Evolutionary conservation across 176 grass and related monocot genomes (phyloP), one percentile per base, ranked within the genome.

Genomic region (Thalia dealbata): DNA sequence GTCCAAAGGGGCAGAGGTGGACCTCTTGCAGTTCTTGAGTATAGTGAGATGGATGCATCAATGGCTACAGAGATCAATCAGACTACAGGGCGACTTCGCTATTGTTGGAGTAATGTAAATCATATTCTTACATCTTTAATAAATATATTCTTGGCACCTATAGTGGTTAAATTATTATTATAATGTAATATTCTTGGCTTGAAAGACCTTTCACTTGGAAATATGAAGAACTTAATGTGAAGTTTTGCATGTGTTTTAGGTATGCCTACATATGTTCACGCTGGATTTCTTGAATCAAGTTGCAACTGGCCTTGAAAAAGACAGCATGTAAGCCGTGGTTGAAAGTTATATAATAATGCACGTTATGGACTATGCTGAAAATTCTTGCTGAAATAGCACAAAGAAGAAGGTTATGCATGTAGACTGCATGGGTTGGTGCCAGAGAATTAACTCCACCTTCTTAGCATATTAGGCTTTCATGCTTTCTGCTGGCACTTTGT

Each of bases 101-200:
- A 79, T 72, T 99, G 95, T 69, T 99, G 95, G 95, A 91, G 95
- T 89, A 99, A 99, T 67, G 95, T 99, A 99, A 81, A 76, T 73
- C 48, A 76, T 52, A 65, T 48, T 79, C 3, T n/a, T 14, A 18
- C 50, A 32, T 19, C 9, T n/a, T 45, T 48, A 48, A 8, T 48
- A 13, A 48, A 48, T 48, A 38, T 2, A 48, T 48, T 48, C 6
- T 48, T 48, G 45, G 45, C 45, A 4, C 11, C 5, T 48, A 48
- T 1, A 8, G 45, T 48, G 11, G 11, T 10, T 48, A 48, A 48
- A 48, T 48, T 4, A 48, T 48, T 3, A 48, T 48, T 48, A 38
- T 38, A 2, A 2, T 2, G 45, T 48, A 48, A 48, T 48, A 48
- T 48, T 48, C 11, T 1, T 48, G 3, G 9, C 42, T 48, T 10